Conservation (phyloP, 2,329 filamentous ascomycete species). For the Paracamarosporium sp. region DNA sequence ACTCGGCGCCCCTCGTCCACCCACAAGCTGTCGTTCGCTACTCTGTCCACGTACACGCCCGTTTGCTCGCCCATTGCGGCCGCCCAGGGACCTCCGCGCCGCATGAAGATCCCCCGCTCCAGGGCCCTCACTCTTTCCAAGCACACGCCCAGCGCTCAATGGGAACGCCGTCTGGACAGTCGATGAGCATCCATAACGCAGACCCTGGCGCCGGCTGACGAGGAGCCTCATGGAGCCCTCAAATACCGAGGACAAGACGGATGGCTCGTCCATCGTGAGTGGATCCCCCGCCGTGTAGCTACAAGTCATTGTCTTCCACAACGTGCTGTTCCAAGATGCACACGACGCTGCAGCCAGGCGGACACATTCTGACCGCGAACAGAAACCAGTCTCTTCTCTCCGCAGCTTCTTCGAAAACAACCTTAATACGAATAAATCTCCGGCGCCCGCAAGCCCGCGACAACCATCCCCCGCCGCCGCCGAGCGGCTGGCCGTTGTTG, state of each 20-base stretch:
- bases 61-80: neutral
- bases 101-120: slow-evolving; percentile 26
- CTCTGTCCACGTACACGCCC: slow-evolving; percentile 8
- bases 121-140: slow-evolving; percentile 14
- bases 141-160: slow-evolving; percentile 35
- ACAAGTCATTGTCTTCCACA: neutral
- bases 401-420: slow-evolving; percentile 84
- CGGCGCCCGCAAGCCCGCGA: slow-evolving; percentile 30
- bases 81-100: slow-evolving; percentile 15
- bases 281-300: neutral
- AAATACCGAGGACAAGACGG: slow-evolving; percentile 64
- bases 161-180: slow-evolving; percentile 32
- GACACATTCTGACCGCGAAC: slow-evolving; percentile 20
- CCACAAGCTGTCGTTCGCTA: slow-evolving; percentile 7
- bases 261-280: slow-evolving; percentile 78
- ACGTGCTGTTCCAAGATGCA: neutral
- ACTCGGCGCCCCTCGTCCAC: slow-evolving; percentile 2
- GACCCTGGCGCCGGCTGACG: slow-evolving; percentile 43
- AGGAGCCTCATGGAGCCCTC: slow-evolving; percentile 43
- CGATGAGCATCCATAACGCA: slow-evolving; percentile 41
- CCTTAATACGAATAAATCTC: slow-evolving; percentile 51
- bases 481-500: slow-evolving; percentile 35
- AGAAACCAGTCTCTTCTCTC: slow-evolving; percentile 84
- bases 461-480: slow-evolving; percentile 40
- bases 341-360: neutral